Evolutionary conservation across 164 flowering plant species (phyloP), one percentile per base, ranked within the genome.

Genomic region (Vitis amurensis): DNA sequence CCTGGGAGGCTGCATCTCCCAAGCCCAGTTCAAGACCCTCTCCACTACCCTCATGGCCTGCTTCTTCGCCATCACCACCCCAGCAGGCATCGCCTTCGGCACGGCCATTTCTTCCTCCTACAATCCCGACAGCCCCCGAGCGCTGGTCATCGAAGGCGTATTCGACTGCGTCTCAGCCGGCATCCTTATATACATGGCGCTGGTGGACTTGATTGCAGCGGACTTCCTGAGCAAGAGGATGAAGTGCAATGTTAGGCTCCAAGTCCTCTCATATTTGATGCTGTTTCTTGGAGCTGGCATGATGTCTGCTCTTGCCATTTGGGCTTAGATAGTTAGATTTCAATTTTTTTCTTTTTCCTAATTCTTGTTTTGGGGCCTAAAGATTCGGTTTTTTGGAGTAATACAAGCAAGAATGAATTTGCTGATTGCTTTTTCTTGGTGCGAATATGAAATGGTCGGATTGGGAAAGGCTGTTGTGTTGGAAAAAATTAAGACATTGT

Each of bases 1-100:
- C 0, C 80, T 94, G 0, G 98, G 98, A 31, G 99, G 99, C 61
- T 94, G 99, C 87, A 89, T 92, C 50, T 86, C 98, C 5, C 98
- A 94, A 73, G 98, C 99, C 11, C 85, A 83, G 23, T 87, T 90
- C 59, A 82, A 76, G 51, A 74, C 74, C 53, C 48, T 77, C 0
- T 79, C 86, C 0, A 71, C 98, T 3, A 70, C 86, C 11, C 16
- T 93, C 14, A 94, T 94, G 99, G 97, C 98, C 0, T 83, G 86
- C 63, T 93, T 93, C 70, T 94, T 94, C 27, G 94, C 99, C 61
- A 63, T 91, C 23, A 94, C 99, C 0, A 90, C 99, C 10, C 99
- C 98, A 0, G 64, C 78, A 0, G 97, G 98, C 14, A 83, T 93
- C 1, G 87, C 72, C 2, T 64, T 87, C 3, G 98, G 98, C 16